Conservation (phyloP, 805 yeast species). For the Pichia phayaonensis region DNA sequence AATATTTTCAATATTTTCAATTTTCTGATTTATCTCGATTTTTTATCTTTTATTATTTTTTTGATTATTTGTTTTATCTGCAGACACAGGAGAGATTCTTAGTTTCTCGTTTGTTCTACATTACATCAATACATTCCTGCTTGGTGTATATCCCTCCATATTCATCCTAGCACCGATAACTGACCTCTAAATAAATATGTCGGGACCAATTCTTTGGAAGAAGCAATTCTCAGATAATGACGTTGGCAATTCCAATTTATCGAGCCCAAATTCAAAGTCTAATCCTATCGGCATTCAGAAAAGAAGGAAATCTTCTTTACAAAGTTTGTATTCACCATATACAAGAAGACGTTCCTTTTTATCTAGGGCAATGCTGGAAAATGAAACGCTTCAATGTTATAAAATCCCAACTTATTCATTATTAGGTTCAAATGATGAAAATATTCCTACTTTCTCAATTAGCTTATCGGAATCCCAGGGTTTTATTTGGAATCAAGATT, state of each 20-base stretch:
- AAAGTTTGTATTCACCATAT: conserved; percentile 42
- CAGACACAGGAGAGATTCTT: neutral
- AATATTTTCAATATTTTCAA: too few species aligned
- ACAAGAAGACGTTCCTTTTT: conserved; percentile 50
- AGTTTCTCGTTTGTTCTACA: neutral
- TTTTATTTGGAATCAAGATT: conserved; percentile 67
- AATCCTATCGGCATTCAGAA: conserved; percentile 4
- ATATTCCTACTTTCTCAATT: conserved; percentile 33
- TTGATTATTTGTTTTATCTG: too few species aligned
- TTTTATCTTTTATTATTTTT: neutral
- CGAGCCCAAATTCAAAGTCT: neutral
- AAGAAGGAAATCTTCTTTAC: conserved; percentile 26
- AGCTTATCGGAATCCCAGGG: conserved; percentile 62
- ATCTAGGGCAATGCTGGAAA: conserved; percentile 47
- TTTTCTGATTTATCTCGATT: too few species aligned
- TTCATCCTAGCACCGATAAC: too few species aligned
- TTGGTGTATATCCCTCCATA: too few species aligned
- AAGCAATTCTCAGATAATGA: neutral
- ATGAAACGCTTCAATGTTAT: conserved; percentile 48
- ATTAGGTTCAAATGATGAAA: conserved; percentile 11
- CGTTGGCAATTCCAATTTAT: neutral
- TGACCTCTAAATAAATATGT: neutral
- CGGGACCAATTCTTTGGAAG: neutral
- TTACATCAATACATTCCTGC: neutral
- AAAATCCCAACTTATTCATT: conserved; percentile 30